Evolutionary conservation across 148 eudicot species (phyloP), one percentile per base, ranked within the genome.

Genomic region (Fallopia convolvulus): DNA sequence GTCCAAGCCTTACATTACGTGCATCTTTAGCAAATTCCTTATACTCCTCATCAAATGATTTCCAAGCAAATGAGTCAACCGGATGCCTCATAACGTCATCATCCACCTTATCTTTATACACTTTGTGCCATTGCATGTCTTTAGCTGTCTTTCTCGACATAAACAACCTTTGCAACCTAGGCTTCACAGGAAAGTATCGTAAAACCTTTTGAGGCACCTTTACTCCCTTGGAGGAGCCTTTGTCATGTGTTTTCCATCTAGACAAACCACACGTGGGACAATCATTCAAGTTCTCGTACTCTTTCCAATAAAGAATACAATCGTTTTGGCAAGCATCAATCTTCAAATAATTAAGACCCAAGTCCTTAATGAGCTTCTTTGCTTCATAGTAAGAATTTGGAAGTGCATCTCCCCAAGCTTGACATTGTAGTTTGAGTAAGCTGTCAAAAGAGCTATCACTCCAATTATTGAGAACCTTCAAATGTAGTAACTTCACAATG

Each of bases 1-100:
- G 11, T 12, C 85, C 85, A 30, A 85, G 74, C 26, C 82, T 72
- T 46, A 85, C 80, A 68, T 83, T 85, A 1, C 78, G 74, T 66
- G 80, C 56, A 23, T 85, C 85, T 20, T 1, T 0, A 36, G 85
- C 20, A 60, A 85, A 85, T 8, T 41, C 26, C 0, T 5, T 23
- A 77, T 76, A n/a, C 36, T 56, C 33, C 17, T 36, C 8, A 50
- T 79, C 80, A 76, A 78, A 79, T 13, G 68, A 70, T 30, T 77
- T 78, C 84, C 82, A 83, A 2, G 76, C 78, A 20, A 2, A 2
- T 0, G 55, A 74, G 32, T 85, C 85, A 9, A 40, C 72, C 2
- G 79, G 82, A 72, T 85, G 84, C 9, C 82, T 48, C 72, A 81
- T 60, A 10, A 63, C 20, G 15, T 65, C 81, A 49, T 79, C 78